These are phyloP conservation scores for Neurospora sp. DNA, from an alignment of 495 filamentous ascomycete genomes.

Conservation along the genomic window DNA sequence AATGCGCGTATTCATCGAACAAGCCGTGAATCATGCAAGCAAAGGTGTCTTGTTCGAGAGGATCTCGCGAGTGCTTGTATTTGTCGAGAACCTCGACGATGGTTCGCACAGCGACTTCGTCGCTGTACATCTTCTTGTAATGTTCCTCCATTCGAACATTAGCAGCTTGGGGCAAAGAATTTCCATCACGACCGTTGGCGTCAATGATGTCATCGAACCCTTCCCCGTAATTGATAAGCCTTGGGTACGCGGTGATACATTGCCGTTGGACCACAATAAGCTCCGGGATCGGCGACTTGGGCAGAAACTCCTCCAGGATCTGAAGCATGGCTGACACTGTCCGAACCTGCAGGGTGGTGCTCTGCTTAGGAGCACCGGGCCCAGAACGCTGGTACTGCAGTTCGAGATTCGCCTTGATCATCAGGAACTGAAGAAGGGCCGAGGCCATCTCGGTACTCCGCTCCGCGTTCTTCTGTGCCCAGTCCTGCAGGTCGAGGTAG, in stretches of 20 bases:
- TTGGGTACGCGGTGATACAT: slow-evolving; percentile 88
- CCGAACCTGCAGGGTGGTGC: slow-evolving; percentile 59
- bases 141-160: slow-evolving; percentile 91
- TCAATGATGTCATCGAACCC: slow-evolving; percentile 85
- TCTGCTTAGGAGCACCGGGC: slow-evolving; percentile 37
- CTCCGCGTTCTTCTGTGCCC: slow-evolving; percentile 59
- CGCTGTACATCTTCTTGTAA: slow-evolving; percentile 92
- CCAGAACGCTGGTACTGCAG: slow-evolving; percentile 43
- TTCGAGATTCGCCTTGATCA: slow-evolving; percentile 77
- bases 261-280: slow-evolving; percentile 60
- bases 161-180: slow-evolving; percentile 65
- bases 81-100: slow-evolving; percentile 71
- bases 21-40: slow-evolving; percentile 97
- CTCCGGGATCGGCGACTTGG: slow-evolving; percentile 36
- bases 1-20: slow-evolving; percentile 95
- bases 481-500: slow-evolving; percentile 68
- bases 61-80: slow-evolving; percentile 77
- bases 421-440: slow-evolving; percentile 61
- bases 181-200: slow-evolving; percentile 66
- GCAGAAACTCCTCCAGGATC: slow-evolving; percentile 57
- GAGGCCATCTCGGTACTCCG: slow-evolving; percentile 51
- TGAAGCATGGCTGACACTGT: slow-evolving; percentile 76
- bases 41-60: slow-evolving; percentile 84
- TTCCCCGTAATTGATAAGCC: slow-evolving; percentile 92
- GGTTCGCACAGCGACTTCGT: slow-evolving; percentile 68